Evolutionary conservation across 2,329 filamentous ascomycete genomes (phyloP).

Genomic region (Claviceps arundinis): DNA sequence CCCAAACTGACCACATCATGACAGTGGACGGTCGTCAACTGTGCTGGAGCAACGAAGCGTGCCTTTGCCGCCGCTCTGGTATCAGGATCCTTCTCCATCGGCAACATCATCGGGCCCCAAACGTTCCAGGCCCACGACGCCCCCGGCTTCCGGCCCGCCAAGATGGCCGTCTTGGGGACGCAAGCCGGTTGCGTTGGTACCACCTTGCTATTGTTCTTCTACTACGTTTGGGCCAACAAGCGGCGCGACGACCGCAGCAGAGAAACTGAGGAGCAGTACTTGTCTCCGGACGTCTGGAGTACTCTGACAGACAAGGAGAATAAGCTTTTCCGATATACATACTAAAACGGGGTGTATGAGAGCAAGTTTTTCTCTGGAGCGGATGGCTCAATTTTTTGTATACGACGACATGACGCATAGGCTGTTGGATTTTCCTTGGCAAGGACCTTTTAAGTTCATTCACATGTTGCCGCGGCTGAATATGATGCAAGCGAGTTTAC

Average conservation of each 20-base stretch:
- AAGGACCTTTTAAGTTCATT: no score
- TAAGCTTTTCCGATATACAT: constrained; percentile 39
- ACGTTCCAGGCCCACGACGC: constrained; percentile 40
- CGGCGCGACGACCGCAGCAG: constrained; percentile 17
- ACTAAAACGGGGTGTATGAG: constrained; percentile 14
- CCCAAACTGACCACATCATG: background rate
- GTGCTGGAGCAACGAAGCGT: constrained; percentile 38
- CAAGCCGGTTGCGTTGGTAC: constrained; percentile 28
- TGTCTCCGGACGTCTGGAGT: constrained; percentile 30
- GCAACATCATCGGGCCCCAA: constrained; percentile 44
- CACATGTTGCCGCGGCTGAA: no score
- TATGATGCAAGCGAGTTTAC: background rate
- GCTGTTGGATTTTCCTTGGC: background rate
- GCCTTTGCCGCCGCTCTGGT: constrained; percentile 35
- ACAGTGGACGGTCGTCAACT: constrained; percentile 35
- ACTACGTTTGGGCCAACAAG: constrained; percentile 38
- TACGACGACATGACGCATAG: background rate
- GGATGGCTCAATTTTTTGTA: background rate
- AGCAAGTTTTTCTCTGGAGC: background rate
- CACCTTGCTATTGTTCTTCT: constrained; percentile 31
- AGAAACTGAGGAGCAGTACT: constrained; percentile 26
- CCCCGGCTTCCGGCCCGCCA: constrained; percentile 38
- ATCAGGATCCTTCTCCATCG: constrained; percentile 36
- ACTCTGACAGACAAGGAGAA: constrained; percentile 45
- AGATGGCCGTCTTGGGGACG: constrained; percentile 40